Evolutionary conservation across 2,329 filamentous ascomycete genomes (phyloP), one percentile per base, ranked within the genome.

Genomic region (Cladosporium sp.): DNA sequence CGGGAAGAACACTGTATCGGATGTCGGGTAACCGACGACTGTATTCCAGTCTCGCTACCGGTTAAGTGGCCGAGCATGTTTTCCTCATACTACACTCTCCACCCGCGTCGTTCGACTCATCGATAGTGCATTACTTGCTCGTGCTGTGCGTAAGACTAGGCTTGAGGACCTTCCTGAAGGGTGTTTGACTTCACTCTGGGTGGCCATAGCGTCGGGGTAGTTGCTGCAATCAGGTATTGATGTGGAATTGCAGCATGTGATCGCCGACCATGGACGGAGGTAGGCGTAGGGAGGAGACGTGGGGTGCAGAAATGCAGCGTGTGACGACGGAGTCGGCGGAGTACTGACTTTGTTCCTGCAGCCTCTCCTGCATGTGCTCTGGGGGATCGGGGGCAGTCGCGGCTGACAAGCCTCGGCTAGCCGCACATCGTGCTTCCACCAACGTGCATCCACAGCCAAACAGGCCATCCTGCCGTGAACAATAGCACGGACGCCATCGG

Each of bases 261-360:
- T 51, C 30, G 32, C 30, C 46, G 46, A 36, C 18, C 14, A 39
- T 61, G n/a, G n/a, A n/a, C n/a, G n/a, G n/a, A n/a, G n/a, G 43
- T 25, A 36, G n/a, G 58, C 46, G 43, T 10, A n/a, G 25, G 39
- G 18, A 48, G 36, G 26, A 51, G 26, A 46, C 46, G 46, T 61
- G 58, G 34, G 56, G 56, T 58, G 36, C 36, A 43, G 36, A 16
- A 28, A 16, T 58, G 34, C 36, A 58, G 14, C 32, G 36, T 58
- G 56, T 58, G 56, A 58, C 56, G 18, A 57, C 54, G 32, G 54
- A 57, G 54, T 57, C n/a, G 21, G 32, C 54, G 54, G 51, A 54
- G 51, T 54, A 21, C 3, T 5, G 30, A 32, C 51, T 32, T 28
- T 54, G 51, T 54, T 54, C 51, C 51, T 54, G 51, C 51, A 54